Conservation (phyloP, 768 basidiomycete species). For the Infundibulicybe gibba region DNA sequence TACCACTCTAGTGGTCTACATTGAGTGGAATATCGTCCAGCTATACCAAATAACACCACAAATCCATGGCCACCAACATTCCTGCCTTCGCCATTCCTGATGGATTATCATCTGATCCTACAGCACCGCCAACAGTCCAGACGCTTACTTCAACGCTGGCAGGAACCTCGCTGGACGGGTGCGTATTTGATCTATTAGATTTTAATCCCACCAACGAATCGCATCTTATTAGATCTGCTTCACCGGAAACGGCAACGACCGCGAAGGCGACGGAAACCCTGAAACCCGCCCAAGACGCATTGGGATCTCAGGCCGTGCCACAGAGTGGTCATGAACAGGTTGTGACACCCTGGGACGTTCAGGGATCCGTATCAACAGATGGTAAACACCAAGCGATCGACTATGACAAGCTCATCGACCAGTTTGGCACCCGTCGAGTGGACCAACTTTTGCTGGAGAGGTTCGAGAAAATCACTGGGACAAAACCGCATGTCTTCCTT, state of each 20-base stretch:
- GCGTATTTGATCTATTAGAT: conserved; percentile 6
- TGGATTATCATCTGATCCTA: too few species aligned
- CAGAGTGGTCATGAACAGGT: conserved; percentile 51
- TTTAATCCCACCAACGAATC: conserved; percentile 2
- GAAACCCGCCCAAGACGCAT: too few species aligned
- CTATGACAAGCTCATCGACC: conserved; percentile 91
- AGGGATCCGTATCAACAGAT: conserved; percentile 82
- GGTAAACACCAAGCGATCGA: conserved; percentile 93
- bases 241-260: background rate
- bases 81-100: too few species aligned
- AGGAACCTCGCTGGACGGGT: conserved; percentile 25
- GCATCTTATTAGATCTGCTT: conserved; percentile 4
- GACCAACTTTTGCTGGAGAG: conserved; percentile 75
- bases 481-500: conserved; percentile 82
- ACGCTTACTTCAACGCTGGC: conserved; percentile 20
- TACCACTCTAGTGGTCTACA: too few species aligned
- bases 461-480: conserved; percentile 89
- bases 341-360: conserved; percentile 97
- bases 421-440: conserved; percentile 89
- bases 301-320: background rate
- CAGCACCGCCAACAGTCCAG: conserved; percentile 14
- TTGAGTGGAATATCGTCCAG: too few species aligned
- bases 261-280: too few species aligned
- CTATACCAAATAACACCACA: too few species aligned
- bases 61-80: too few species aligned